These are phyloP conservation scores for Pulicaria dysenterica DNA, from an alignment of 129 eudicot genomes.

Conservation along the genomic window DNA sequence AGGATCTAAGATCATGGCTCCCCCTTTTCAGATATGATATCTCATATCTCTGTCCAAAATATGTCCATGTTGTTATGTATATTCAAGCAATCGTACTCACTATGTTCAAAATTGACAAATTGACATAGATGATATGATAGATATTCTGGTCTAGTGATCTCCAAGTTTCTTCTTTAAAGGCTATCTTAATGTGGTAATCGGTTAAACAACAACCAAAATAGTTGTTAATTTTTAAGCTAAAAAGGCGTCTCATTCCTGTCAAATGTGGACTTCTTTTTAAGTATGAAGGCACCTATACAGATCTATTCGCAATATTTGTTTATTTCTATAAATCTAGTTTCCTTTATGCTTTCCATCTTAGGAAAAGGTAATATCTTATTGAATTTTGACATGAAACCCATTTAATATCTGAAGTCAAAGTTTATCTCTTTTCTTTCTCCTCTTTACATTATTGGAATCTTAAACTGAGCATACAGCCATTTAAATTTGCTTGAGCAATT, in stretches of 20 bases:
- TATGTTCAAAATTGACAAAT: background rate
- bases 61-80: too few relatives aligned
- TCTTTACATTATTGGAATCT: too few relatives aligned
- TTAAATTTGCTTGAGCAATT: too few relatives aligned
- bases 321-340: background rate
- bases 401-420: background rate
- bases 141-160: background rate
- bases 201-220: background rate
- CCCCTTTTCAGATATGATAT: too few relatives aligned
- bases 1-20: too few relatives aligned
- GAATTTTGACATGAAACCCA: background rate
- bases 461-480: too few relatives aligned
- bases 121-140: conserved; percentile 4
- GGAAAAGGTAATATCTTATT: background rate
- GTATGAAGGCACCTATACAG: background rate
- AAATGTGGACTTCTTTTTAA: background rate
- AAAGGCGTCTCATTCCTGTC: background rate
- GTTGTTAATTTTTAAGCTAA: background rate
- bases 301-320: background rate
- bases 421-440: too few relatives aligned
- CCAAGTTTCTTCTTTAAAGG: background rate
- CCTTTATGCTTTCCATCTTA: background rate
- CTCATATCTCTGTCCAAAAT: too few relatives aligned
- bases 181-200: background rate
- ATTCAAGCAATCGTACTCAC: background rate